Conservation (phyloP, 108 stramenopile species). For the Aurantiochytrium sp. region DNA sequence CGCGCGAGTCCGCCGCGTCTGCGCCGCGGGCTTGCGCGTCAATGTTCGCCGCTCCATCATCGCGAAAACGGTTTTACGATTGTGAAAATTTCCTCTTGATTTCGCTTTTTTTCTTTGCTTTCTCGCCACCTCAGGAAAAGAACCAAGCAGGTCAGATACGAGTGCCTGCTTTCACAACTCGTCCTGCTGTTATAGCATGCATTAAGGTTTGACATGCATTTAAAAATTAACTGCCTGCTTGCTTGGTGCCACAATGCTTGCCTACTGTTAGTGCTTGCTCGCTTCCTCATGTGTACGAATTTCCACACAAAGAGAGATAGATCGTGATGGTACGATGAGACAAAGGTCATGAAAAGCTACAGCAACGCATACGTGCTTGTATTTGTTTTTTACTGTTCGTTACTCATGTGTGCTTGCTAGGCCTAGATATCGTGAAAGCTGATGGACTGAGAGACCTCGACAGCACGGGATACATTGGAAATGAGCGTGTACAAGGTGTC, state of each 20-base stretch:
- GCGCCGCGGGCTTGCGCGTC: neutral
- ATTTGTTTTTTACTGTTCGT: neutral
- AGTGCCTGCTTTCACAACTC: neutral
- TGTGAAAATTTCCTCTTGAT: neutral
- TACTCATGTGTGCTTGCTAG: neutral
- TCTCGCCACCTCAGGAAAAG: neutral
- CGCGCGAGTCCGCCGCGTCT: neutral
- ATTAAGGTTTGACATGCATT: neutral
- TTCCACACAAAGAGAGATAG: no score
- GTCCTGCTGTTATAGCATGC: neutral
- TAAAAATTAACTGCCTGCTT: neutral
- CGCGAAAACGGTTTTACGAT: neutral
- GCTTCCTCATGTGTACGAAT: no score
- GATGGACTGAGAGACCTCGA: neutral
- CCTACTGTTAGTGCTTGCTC: no score
- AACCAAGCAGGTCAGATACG: neutral
- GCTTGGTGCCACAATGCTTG: no score
- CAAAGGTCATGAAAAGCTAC: no score
- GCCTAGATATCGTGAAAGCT: neutral
- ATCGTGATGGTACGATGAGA: no score
- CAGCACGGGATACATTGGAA: neutral
- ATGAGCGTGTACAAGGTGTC: neutral
- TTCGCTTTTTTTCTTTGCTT: neutral
- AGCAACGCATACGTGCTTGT: neutral
- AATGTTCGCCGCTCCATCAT: neutral